Conservation (phyloP, 352 stramenopile species). For the Bremia lactucae region DNA sequence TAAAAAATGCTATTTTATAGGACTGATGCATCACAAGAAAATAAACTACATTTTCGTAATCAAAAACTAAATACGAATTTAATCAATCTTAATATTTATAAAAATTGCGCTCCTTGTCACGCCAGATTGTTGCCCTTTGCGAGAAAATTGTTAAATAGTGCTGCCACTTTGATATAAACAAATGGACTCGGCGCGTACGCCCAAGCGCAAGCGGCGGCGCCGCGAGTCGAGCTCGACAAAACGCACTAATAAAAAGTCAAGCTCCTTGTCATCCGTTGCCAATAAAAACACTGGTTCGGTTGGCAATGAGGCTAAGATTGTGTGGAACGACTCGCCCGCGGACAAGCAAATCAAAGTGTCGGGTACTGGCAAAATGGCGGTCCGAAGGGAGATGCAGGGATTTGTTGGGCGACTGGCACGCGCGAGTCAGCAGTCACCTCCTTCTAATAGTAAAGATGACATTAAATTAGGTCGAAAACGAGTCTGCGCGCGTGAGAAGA, state of each 20-base stretch:
- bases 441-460: constrained; percentile 10
- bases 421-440: constrained; percentile 37
- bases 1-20: neutral
- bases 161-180: no score
- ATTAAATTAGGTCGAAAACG: constrained; percentile 2
- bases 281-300: constrained; percentile 8
- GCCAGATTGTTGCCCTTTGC: no score
- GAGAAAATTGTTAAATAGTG: no score
- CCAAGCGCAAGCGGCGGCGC: constrained; percentile 41
- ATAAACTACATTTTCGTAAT: neutral
- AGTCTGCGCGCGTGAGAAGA: constrained; percentile 2
- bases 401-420: constrained; percentile 52
- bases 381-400: constrained; percentile 58
- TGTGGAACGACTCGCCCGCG: constrained; percentile 73
- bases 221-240: constrained; percentile 20
- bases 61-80: neutral
- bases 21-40: no score
- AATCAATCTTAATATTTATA: neutral
- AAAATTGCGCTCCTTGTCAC: neutral
- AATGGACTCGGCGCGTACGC: constrained; percentile 17
- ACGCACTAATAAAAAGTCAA: constrained; percentile 4
- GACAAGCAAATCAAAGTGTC: constrained; percentile 75
- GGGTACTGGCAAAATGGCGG: constrained; percentile 50
- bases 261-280: neutral
- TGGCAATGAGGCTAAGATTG: constrained; percentile 33